Conservation (phyloP, 257 asterid genomes). For the Jasminum sambac region DNA sequence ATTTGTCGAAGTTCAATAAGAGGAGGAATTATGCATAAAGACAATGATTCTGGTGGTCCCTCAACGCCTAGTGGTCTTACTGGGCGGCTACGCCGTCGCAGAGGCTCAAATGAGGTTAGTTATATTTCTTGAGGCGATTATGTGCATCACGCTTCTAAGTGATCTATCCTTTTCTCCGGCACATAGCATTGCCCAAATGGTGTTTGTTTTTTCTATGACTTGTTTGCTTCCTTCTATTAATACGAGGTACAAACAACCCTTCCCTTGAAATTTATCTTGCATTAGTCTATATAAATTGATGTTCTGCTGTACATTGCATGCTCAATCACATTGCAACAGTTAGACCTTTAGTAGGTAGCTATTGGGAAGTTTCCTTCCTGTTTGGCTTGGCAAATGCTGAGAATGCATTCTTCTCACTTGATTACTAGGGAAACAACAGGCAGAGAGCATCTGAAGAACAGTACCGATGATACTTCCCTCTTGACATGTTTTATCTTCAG, state of each 20-base stretch:
- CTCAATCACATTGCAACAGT: neutral
- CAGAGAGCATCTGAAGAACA: constrained; percentile 1
- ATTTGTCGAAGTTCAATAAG: constrained; percentile 10
- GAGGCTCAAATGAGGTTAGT: constrained; percentile 87
- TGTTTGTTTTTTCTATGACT: neutral
- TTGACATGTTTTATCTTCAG: constrained; percentile 9
- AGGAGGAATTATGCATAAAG: constrained; percentile 68
- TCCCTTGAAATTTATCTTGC: constrained; percentile 11
- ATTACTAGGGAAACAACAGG: neutral
- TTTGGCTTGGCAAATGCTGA: neutral
- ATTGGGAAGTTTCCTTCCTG: neutral
- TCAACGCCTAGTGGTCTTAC: constrained; percentile 55
- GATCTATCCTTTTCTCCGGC: neutral
- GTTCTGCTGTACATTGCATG: neutral
- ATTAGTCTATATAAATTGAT: neutral
- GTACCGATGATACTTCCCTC: neutral
- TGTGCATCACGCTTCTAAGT: constrained; percentile 12
- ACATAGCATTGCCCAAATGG: constrained; percentile 1
- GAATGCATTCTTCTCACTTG: neutral
- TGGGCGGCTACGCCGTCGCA: constrained; percentile 80
- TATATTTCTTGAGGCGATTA: constrained; percentile 12
- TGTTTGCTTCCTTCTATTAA: neutral
- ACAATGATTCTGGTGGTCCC: constrained; percentile 55
- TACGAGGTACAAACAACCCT: neutral
- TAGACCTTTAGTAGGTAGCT: neutral